These are phyloP conservation scores for Besnoitia besnoiti DNA, from an alignment of 169 alveolate genomes.

Conservation along the genomic window DNA sequence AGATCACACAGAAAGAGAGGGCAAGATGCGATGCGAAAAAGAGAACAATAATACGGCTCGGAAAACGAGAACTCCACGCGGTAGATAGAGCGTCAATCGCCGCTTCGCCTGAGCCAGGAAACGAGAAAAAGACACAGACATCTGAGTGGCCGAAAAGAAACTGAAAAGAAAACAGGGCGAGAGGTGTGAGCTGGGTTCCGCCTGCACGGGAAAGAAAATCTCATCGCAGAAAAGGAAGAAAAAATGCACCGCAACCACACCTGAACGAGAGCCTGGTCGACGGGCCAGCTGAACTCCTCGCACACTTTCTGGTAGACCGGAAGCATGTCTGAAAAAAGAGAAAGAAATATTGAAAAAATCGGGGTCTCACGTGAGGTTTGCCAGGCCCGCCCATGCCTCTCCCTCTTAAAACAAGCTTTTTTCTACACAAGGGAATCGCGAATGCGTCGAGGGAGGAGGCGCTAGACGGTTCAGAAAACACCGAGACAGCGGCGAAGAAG, in stretches of 20 bases:
- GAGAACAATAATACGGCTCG: neutral
- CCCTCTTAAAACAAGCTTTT: no score
- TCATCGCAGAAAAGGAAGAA: neutral
- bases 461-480: neutral
- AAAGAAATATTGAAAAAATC: neutral
- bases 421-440: neutral
- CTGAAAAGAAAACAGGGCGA: no score
- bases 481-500: neutral
- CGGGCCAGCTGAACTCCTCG: conserved; percentile 55
- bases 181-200: no score
- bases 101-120: neutral
- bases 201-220: no score
- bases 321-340: conserved; percentile 4
- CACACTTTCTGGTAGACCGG: conserved; percentile 38
- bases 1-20: neutral
- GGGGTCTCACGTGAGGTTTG: neutral
- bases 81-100: neutral
- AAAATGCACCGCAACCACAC: neutral
- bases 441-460: neutral
- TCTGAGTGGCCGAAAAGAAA: no score
- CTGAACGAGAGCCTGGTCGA: conserved; percentile 34
- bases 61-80: neutral
- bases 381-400: no score
- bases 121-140: neutral
- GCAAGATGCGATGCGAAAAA: neutral